Base-by-base conservation (phyloP, 345 rosid species). In the Hibiscus mutabilis region DNA sequence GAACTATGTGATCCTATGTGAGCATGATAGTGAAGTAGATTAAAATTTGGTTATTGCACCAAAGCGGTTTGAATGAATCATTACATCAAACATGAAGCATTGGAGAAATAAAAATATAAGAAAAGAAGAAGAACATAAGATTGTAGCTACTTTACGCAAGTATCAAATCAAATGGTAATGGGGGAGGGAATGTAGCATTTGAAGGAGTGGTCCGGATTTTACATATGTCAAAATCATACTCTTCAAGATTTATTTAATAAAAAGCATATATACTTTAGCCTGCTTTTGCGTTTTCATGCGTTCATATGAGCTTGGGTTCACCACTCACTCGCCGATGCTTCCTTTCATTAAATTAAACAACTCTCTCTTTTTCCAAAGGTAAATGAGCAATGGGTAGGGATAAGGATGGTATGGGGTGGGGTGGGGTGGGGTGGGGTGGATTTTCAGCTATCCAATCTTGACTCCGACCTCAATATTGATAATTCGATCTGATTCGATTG, bases 231-330 rank as follows among this genome's bases (percentile, higher is more conserved):
- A 76, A 37, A 80, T 56, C 60, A 69, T 56, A 13, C 3, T 56
- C 8, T 11, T 57, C 24, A 57, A 7, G 15, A 29, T 24, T 63
- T 65, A 25, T 22, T 72, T 58, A 77, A 78, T 74, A 1, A n/a
- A 83, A 83, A 83, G 89, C 85, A 85, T 74, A 73, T 82, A 76
- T 83, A 80, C 86, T 85, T 85, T 81, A 83, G 67, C 74, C 62
- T 60, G 79, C 80, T 76, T 81, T 83, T 75, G 67, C 69, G 65
- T 60, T 71, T 35, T 35, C 76, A 76, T 56, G 74, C 67, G 66
- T 77, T 74, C 29, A 47, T 64, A 69, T 60, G 75, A 55, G 27
- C 14, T 6, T 52, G 61, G 62, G 82, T 67, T 46, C n/a, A 64
- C 5, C 60, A 74, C 56, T 69, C 51, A 79, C 68, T 82, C 62